Evolutionary conservation across 2,329 filamentous ascomycete genomes (phyloP), one percentile per base, ranked within the genome.

Genomic region (Helotiales sp.): DNA sequence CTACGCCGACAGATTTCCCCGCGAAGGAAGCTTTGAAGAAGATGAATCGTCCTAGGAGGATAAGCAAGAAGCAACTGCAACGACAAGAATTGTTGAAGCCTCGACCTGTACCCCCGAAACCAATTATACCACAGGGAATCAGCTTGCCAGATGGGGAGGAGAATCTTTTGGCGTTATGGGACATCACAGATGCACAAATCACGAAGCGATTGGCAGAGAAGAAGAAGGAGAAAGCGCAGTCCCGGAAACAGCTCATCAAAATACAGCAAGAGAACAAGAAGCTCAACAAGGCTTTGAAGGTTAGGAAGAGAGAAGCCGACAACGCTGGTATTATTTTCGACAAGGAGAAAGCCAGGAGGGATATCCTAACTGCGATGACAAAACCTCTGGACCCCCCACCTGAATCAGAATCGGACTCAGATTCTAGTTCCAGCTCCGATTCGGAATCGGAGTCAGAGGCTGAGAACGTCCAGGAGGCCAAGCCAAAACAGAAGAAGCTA

Each of bases 151-250:
- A 75, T 17, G 75, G 70, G 20, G 77, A 79, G 65, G 71, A 77
- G 58, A 71, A 78, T 67, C 75, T 73, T 57, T 68, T 78, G 60
- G 70, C 67, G 1, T 61, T 78, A 34, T 79, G 76, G 75, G 77
- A 78, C 69, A 69, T 78, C n/a, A 66, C 71, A 5, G 77, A 78
- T 65, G 68, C 73, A 24, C 70, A 76, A 20, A 69, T 78, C 24
- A 64, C 71, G 55, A 70, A 72, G 54, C 64, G 77, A 34, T 37
- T 78, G 22, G 64, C 63, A 7, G 40, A 61, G 1, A 63, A 66
- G 17, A 74, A 73, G 64, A 71, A 70, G 34, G 62, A 65, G 32
- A 75, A 73, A 47, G 67, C 55, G 32, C 49, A 62, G 32, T 65
- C 67, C 11, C 69, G 69, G 47, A 74, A 73, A 54, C 54, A 65